Conservation (phyloP, 768 basidiomycete species). For the Cyclocybe cylindracea region DNA sequence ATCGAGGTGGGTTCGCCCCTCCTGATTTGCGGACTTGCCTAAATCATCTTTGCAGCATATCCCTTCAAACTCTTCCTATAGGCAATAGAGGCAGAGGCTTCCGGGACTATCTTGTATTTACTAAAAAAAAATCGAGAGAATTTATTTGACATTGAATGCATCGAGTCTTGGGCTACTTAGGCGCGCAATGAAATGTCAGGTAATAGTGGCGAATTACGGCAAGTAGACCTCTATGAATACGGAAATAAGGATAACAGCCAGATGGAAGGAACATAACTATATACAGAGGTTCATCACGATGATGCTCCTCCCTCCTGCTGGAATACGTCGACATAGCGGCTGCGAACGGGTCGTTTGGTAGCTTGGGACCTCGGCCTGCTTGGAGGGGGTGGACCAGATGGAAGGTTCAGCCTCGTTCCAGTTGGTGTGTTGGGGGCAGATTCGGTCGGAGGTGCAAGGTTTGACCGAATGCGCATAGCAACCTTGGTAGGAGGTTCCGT, state of each 20-base stretch:
- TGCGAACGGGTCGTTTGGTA: constrained; percentile 77
- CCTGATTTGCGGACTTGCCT: neutral
- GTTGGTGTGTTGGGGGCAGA: constrained; percentile 51
- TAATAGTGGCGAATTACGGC: constrained; percentile 1
- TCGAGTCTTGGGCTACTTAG: too few relatives aligned
- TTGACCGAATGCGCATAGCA: constrained; percentile 63
- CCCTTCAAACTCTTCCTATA: constrained; percentile 79
- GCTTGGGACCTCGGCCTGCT: constrained; percentile 57
- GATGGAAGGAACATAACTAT: constrained; percentile 4
- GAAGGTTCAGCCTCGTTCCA: constrained; percentile 39
- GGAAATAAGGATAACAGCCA: constrained; percentile 12
- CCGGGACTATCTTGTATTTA: neutral
- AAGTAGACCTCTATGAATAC: constrained; percentile 16
- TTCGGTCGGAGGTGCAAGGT: constrained; percentile 54
- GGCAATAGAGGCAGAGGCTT: constrained; percentile 4
- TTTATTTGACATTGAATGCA: neutral
- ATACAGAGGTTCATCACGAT: constrained; percentile 14
- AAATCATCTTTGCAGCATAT: constrained; percentile 50
- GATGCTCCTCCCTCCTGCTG: constrained; percentile 47
- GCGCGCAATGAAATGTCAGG: neutral
- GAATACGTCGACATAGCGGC: constrained; percentile 91
- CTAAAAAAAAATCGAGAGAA: constrained; percentile 6
- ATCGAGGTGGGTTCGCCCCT: constrained; percentile 60
- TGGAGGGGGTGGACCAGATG: constrained; percentile 55
- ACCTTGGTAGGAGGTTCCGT: constrained; percentile 52